Evolutionary conservation across 2,329 filamentous ascomycete genomes (phyloP), one percentile per base, ranked within the genome.

Genomic region (Dactylellina haptotyla): DNA sequence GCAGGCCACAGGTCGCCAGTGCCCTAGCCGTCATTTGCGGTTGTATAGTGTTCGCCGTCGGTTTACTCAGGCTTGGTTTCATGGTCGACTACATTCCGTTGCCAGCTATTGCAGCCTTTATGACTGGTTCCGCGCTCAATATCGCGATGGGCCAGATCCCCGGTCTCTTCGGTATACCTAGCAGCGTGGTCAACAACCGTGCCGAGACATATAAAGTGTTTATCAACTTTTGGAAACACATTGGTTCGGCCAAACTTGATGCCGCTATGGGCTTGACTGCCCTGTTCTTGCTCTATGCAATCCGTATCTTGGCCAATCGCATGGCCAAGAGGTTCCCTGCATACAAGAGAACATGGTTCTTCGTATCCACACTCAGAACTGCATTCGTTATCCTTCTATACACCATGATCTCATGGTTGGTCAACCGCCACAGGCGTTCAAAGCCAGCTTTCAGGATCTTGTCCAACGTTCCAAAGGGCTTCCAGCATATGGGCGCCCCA

Each of bases 11-110:
- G 34, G 87, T 97, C 77, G 93, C 93, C 1, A 91, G 90, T 8
- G 87, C 89, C 2, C 84, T 98, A 18, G 88, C 92, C 4, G 83
- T 98, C 63, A 87, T 97, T 63, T 85, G 87, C 4, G 94, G 94
- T 37, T 85, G 84, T 34, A 90, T 97, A 67, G 89, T 97, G 37
- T 84, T 89, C 54, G 87, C 88, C 75, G 86, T 98, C 74, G 95
- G 94, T 2, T 83, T 97, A 2, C 83, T 91, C 45, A 88, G 93
- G 50, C 86, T 89, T 37, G 94, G 95, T 4, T 96, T 93, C 88
- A 89, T 98, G 56, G 93, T 97, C 51, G 93, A 98, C 76, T 87
- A 97, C 78, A 97, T 98, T 78, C 91, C 95, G 0, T 87, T 97
- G 64, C 89, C 92, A 1, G 91, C 93, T 0, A 91, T 98, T 61